Base-by-base conservation (phyloP, 495 filamentous ascomycete species). In the Annulohypoxylon nitens region DNA sequence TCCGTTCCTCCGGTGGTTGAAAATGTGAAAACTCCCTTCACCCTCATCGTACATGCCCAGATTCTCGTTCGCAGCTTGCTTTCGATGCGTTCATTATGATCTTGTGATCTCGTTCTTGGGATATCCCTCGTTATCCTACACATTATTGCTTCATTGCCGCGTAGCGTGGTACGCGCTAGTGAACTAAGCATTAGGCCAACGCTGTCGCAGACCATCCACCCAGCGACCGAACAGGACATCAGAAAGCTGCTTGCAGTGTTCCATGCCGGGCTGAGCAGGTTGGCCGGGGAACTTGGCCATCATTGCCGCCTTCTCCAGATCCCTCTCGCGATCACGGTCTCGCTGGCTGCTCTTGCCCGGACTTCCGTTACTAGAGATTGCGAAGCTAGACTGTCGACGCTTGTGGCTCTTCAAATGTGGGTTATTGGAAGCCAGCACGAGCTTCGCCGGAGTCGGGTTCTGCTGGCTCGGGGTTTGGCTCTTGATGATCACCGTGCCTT, bases 181-280 rank as follows among this genome's bases (percentile, higher is more conserved):
- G 36, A 39, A 34, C 26, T 53, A 74, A n/a, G 61, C 58, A 33
- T 54, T 63, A 9, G 88, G 87, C 95, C 95, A 99, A 62, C 95
- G 86, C 60, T 86, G 88, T 74, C 90, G 90, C 75, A 98, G 80
- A 12, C 93, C 94, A 68, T 97, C 93, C 1, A 92, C 86, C 96
- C 96, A 99, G 23, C 95, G 88, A 47, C 89, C 85, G 81, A 97
- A 98, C 18, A 99, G 87, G 30, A 97, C 91, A 81, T 98, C 94
- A 10, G 93, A 92, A 26, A 99, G 82, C 78, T 95, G 89, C 76
- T 93, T 93, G 64, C 92, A 92, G 79, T 97, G 93, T 78, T 97
- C 94, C 93, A 97, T 95, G 3, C 93, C 95, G 4, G 90, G 86
- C 51, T 87, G 83, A 23, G 87, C 69, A 1, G 78, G 81, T 7